These are phyloP conservation scores for Prunus mume DNA, from an alignment of 306 rosid genomes.

Conservation along the genomic window DNA sequence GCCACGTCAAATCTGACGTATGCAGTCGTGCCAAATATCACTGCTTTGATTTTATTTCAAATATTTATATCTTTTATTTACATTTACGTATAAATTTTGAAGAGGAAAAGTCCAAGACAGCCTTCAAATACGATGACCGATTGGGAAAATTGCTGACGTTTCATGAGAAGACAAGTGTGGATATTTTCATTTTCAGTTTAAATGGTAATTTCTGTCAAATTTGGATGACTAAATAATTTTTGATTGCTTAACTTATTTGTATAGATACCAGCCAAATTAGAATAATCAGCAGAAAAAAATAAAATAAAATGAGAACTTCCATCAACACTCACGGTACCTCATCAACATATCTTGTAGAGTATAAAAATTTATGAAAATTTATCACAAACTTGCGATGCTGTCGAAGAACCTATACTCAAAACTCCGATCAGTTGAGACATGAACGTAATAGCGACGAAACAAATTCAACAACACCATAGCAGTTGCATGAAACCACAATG, in stretches of 20 bases:
- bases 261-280: too few species aligned
- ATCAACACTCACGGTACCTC: background rate
- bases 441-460: background rate
- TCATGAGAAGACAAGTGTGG: too few species aligned
- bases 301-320: background rate
- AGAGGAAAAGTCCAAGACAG: too few species aligned
- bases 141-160: too few species aligned
- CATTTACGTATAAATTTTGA: too few species aligned
- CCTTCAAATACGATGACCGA: too few species aligned
- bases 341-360: background rate
- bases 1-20: constrained; percentile 12
- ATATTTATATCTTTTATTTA: background rate
- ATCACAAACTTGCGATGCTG: background rate
- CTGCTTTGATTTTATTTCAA: background rate
- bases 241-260: too few species aligned
- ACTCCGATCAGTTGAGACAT: background rate
- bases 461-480: background rate
- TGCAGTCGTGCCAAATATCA: background rate
- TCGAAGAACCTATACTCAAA: background rate
- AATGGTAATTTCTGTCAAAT: too few species aligned
- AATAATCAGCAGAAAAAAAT: too few species aligned
- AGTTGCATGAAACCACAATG: background rate
- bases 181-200: too few species aligned
- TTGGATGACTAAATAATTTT: too few species aligned
- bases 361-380: background rate